These are phyloP conservation scores for Fraxinus pennsylvanica DNA, from an alignment of 257 asterid genomes.

Conservation along the genomic window DNA sequence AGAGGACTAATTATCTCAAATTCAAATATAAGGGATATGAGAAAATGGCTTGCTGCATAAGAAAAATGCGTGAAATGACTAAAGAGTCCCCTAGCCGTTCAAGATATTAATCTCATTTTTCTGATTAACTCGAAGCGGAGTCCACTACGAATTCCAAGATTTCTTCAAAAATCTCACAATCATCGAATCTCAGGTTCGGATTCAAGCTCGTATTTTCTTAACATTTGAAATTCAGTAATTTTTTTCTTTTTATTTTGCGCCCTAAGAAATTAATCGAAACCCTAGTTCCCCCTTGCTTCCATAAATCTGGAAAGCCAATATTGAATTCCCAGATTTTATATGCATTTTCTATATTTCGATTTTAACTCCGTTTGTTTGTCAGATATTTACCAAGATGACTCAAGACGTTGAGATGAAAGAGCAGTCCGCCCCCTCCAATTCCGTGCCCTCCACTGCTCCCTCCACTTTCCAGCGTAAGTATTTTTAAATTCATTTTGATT, in stretches of 20 bases:
- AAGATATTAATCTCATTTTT: not conserved
- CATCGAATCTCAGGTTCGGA: constrained; percentile 36
- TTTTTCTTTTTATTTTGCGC: constrained; percentile 38
- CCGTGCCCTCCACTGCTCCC: constrained; percentile 40
- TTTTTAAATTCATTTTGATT: not conserved
- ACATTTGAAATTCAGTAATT: not conserved
- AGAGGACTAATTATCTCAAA: not conserved
- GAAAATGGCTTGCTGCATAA: constrained; percentile 6
- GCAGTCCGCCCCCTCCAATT: constrained; percentile 57
- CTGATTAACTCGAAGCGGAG: constrained; percentile 10
- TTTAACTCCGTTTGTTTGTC: constrained; percentile 34
- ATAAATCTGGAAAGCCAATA: constrained; percentile 16
- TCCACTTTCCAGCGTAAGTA: constrained; percentile 56
- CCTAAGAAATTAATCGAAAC: constrained; percentile 49
- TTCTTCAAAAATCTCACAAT: constrained; percentile 9
- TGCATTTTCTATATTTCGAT: constrained; percentile 26
- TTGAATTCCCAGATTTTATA: constrained; percentile 27
- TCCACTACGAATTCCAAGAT: constrained; percentile 26
- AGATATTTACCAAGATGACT: constrained; percentile 54
- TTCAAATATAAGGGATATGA: not conserved
- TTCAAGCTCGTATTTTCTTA: not conserved
- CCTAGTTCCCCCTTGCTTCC: constrained; percentile 28
- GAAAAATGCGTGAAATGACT: constrained; percentile 11
- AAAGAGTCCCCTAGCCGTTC: constrained; percentile 11
- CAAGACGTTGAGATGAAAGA: constrained; percentile 84